Evolutionary conservation across 2,329 filamentous ascomycete species (phyloP), one percentile per base, ranked within the genome.

Genomic region (Ophiostoma australiae): DNA sequence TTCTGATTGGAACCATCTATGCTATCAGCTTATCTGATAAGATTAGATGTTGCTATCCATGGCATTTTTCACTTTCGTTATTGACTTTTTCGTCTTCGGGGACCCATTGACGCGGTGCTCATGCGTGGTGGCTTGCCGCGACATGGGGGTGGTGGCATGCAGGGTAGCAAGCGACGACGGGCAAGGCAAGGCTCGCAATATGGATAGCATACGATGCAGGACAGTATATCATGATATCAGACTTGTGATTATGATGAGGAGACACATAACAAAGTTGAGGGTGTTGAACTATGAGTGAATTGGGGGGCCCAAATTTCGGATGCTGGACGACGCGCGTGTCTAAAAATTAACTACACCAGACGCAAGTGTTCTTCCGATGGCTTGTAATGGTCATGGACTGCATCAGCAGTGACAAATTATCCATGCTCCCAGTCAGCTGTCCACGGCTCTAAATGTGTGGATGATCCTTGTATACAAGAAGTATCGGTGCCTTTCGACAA

Each of bases 1-100:
- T n/a, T 58, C 52, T 58, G 52, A 48, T 67, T 67, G 63, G 67
- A 63, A 27, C 48, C 35, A 70, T 61, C 48, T 68, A 70, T 70
- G 69, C 69, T 70, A 67, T 70, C 69, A 48, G 7, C 66, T 63
- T 70, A 70, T 70, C 69, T 67, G 69, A 70, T 70, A 68, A 68
- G 69, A 70, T 70, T 70, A 70, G 69, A 70, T 70, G 33, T 58
- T 13, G 52, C 52, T 58, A 58, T 58, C 52, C 52, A 13, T 23
- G 8, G 20, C 27, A 7, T 58, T 27, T 58, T 58, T 48, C 44
- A 6, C 20, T 17, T n/a, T 48, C 3, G 10, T 39, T 39, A 4
- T 48, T 15, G 4, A 2, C 4, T 48, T 48, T 48, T 48, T 48
- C n/a, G 4, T 48, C 44, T 48, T 48, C 4, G 52, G 23, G 52